Evolutionary conservation across 2,329 filamentous ascomycete genomes (phyloP), one percentile per base, ranked within the genome.

Genomic region (Ustilaginoidea virens): DNA sequence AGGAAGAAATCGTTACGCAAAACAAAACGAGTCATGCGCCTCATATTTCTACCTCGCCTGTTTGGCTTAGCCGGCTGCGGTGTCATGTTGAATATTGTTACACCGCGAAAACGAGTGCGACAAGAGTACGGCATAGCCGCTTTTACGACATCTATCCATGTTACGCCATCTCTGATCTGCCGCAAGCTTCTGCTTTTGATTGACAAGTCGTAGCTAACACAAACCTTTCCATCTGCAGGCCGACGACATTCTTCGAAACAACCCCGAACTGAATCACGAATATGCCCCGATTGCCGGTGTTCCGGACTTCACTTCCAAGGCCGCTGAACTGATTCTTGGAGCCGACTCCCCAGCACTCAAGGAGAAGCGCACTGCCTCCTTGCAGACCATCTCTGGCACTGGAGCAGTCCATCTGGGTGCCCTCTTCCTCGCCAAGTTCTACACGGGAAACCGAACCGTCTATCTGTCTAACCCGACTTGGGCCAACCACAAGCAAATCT

Each of bases 401-500:
- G 90, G 90, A 44, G 90, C 90, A 37, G 76, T 93, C 40, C 90
- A 98, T 52, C 64, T 96, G 21, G 90, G 90, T 40, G 86, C 77
- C 38, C 75, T 92, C 42, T 98, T 98, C 74, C 77, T 98, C 35
- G 64, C 80, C 53, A 86, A 78, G 55, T 98, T 96, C 72, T 93
- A 82, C 67, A 63, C 65, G 47, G 66, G 69, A 49, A 72, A 67
- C 58, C 77, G 71, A 41, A 72, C 75, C 34, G 72, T 92, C 58
- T 94, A 93, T 67, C 66, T 96, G 54, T 93, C 85, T 47, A 80
- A 80, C 55, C 90, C 90, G 30, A 98, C 90, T 36, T 98, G 90
- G 90, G 85, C 80, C 42, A 98, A 98, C 63, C 90, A 98, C 73
- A 77, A 92, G 62, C 90, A 96, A 58, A 94, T 98, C 66, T 93